Evolutionary conservation across 2,329 filamentous ascomycete species (phyloP).

Genomic region (Penicillium sp.): DNA sequence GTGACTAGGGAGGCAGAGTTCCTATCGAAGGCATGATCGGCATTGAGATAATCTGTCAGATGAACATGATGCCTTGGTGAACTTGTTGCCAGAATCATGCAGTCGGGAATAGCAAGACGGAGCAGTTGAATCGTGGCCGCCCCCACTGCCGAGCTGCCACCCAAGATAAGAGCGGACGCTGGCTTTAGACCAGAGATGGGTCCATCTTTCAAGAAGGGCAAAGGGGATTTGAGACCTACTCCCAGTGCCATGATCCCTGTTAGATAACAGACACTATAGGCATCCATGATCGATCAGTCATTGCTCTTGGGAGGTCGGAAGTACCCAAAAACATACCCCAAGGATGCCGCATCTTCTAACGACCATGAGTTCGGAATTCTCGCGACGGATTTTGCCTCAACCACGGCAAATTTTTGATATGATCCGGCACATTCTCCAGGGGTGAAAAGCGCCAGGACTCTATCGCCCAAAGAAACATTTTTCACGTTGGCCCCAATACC

Average conservation of each 20-base stretch:
- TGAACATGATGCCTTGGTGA: constrained; percentile 13
- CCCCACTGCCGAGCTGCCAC: constrained; percentile 38
- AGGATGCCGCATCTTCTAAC: constrained; percentile 3
- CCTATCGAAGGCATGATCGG: constrained; percentile 1
- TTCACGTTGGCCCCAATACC: constrained; percentile 31
- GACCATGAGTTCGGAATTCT: constrained; percentile 4
- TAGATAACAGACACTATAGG: constrained; percentile 4
- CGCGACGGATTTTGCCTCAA: constrained; percentile 3
- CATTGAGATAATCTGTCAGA: neutral
- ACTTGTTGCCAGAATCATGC: constrained; percentile 35
- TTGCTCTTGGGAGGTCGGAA: too few species aligned
- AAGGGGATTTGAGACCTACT: constrained; percentile 1
- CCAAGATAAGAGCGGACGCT: constrained; percentile 36
- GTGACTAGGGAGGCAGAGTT: neutral
- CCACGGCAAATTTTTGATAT: constrained; percentile 2
- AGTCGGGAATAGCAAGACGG: constrained; percentile 30
- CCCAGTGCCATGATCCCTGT: constrained; percentile 11
- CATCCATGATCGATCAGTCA: neutral
- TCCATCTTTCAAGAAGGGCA: constrained; percentile 20
- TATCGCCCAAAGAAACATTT: neutral
- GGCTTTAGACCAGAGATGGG: constrained; percentile 20
- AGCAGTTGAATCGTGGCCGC: constrained; percentile 38
- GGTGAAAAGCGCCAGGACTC: constrained; percentile 1
- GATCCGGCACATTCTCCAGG: constrained; percentile 5
- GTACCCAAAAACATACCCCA: constrained; percentile 5